Conservation (phyloP, 2,329 filamentous ascomycete genomes). For the Fusarium sp. region DNA sequence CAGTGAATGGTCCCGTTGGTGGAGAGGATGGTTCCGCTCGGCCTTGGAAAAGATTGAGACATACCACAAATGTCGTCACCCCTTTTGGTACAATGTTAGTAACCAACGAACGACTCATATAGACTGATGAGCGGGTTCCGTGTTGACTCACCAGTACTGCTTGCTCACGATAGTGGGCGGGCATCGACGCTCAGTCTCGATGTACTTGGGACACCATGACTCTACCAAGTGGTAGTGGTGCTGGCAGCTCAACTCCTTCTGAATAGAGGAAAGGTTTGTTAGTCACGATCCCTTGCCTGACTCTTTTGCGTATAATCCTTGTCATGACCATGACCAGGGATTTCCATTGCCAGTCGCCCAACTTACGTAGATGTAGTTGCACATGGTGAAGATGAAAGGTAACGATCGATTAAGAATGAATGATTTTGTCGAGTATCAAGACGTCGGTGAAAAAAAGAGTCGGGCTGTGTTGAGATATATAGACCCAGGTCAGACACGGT, state of each 20-base stretch:
- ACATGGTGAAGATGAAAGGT: conserved; percentile 50
- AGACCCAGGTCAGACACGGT: not conserved
- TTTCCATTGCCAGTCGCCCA: not conserved
- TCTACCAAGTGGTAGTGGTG: conserved; percentile 62
- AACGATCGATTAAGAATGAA: conserved; percentile 11
- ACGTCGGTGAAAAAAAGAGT: not conserved
- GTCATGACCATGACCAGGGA: not conserved
- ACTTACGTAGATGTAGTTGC: conserved; percentile 62
- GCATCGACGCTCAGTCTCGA: conserved; percentile 56
- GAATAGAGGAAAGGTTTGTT: conserved; percentile 1
- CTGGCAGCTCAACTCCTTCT: conserved; percentile 64
- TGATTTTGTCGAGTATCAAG: not conserved
- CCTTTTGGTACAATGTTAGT: conserved; percentile 46
- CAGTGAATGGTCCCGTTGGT: not conserved
- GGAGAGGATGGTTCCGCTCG: conserved; percentile 6
- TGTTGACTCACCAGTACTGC: conserved; percentile 54
- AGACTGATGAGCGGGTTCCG: not conserved
- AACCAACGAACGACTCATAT: not conserved
- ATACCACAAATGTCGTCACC: conserved; percentile 59
- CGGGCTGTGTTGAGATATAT: not conserved
- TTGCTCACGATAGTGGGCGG: conserved; percentile 57
- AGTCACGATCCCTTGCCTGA: conserved; percentile 17
- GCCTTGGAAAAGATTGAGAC: conserved; percentile 35
- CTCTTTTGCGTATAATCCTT: not conserved
- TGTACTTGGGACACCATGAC: conserved; percentile 59